Base-by-base conservation (phyloP, 192 early-diverging fungal species). In the Podila epigama region DNA sequence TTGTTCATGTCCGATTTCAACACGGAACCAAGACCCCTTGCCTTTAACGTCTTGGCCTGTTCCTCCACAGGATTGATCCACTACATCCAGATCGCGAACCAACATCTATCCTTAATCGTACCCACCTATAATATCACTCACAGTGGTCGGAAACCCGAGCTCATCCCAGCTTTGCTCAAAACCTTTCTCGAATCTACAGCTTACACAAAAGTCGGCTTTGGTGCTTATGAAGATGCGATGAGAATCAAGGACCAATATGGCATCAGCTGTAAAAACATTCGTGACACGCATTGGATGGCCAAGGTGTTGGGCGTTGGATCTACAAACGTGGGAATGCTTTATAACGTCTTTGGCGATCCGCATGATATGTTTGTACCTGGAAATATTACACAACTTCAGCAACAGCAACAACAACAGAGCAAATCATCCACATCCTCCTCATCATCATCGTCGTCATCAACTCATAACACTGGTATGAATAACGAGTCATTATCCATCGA, bases 1-100 rank as follows among this genome's bases (percentile, higher is more conserved):
- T 25, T 77, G 9, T 77, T 77, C 50, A 77, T 77, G 73, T 77
- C 73, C 5, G 73, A 77, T 27, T 77, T 77, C 61, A 77, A 77
- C 29, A 64, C 34, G 4, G 73, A 77, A 18, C 73, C 73, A 10
- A 51, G 63, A 9, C 73, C 73, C 3, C 60, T 77, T 1, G 73
- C 66, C 2, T 34, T 63, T 7, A 77, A 68, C 16, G 66, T 39
- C 4, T 52, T 77, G n/a, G 60, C 73, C 13, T 77, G 73, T 25
- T 77, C 73, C 2, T 77, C 73, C 12, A 68, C 73, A 31, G 73
- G 73, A 41, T 39, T 64, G 52, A 77, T 77, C 35, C 66, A 77
- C 51, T 77, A 68, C 35, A 68, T 77, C 39, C 66, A 68, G 60
- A 54, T 77, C 66, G 59, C 73, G 35, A 77, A 77, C 53, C 42